phyloP scores from a whole-genome alignment of 768 basidiomycete genomes.

The Boletus sp. region DNA sequence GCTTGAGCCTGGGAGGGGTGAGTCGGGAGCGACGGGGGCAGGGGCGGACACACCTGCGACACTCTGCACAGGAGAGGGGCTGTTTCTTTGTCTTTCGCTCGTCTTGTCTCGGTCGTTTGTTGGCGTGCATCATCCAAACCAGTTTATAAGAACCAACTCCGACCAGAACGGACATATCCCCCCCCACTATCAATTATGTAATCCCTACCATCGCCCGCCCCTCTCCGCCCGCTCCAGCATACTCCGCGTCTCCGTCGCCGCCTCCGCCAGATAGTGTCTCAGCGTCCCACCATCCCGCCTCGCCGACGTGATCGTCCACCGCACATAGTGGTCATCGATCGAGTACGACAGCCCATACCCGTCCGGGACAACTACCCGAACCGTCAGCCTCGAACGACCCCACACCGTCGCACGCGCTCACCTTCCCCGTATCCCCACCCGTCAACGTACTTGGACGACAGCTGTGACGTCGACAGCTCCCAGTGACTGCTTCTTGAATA shows the following conservation, averaged over 20 bases:
- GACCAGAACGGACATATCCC: conserved; percentile 23
- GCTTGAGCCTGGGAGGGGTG: conserved; percentile 39
- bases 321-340: conserved; percentile 78
- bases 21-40: neutral
- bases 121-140: conserved; percentile 16
- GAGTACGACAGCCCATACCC: conserved; percentile 92
- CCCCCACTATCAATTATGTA: conserved; percentile 26
- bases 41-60: conserved; percentile 35
- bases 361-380: conserved; percentile 70
- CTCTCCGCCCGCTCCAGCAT: conserved; percentile 64
- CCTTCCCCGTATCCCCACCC: conserved; percentile 99
- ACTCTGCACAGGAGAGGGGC: conserved; percentile 62
- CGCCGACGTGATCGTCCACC: conserved; percentile 86
- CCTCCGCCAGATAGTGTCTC: conserved; percentile 71
- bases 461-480: conserved; percentile 90
- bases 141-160: conserved; percentile 17
- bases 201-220: conserved; percentile 17
- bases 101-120: conserved; percentile 46
- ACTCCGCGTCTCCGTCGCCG: conserved; percentile 69
- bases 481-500: conserved; percentile 76
- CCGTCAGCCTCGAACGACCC: conserved; percentile 7
- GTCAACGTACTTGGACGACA: conserved; percentile 77
- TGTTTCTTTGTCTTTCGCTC: conserved; percentile 32
- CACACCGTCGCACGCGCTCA: conserved; percentile 27
- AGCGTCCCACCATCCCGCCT: conserved; percentile 52